Percentiles rank a stretch among this genome's conserved stretches.
Evolutionary conservation across 768 basidiomycete species (phyloP).

Genomic region (Lyophyllum semitale): DNA sequence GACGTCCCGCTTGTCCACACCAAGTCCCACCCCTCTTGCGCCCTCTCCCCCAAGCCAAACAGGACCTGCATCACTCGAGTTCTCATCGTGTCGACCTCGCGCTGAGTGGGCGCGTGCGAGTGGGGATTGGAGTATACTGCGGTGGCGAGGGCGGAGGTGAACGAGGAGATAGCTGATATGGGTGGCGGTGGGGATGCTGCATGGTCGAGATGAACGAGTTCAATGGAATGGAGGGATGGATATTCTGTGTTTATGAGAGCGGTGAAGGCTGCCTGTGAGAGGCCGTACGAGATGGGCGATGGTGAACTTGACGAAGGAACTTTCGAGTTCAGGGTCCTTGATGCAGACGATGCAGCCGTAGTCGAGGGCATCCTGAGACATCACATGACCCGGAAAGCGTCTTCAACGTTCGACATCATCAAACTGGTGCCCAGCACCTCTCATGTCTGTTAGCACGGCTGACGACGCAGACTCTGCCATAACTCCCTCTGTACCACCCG

Average conservation of each 20-base stretch:
- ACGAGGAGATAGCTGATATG: constrained; percentile 9
- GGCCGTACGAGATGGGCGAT: constrained; percentile 5
- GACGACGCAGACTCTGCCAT: too few relatives aligned
- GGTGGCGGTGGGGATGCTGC: constrained; percentile 18
- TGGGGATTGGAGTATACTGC: constrained; percentile 15
- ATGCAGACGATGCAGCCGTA: not conserved
- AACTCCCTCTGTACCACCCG: too few relatives aligned
- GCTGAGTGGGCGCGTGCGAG: constrained; percentile 12
- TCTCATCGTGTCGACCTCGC: constrained; percentile 9
- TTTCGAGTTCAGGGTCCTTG: too few relatives aligned
- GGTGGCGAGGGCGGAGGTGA: constrained; percentile 3
- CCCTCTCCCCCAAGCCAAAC: constrained; percentile 8
- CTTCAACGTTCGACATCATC: too few relatives aligned
- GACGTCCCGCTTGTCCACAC: constrained; percentile 17
- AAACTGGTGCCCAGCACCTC: too few relatives aligned
- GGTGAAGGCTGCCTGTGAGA: constrained; percentile 6
- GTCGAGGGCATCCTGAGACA: too few relatives aligned
- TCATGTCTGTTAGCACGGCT: too few relatives aligned
- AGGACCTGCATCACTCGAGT: constrained; percentile 13
- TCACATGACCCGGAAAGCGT: too few relatives aligned
- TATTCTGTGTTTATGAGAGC: constrained; percentile 13
- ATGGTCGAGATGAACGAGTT: constrained; percentile 18
- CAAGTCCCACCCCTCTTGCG: constrained; percentile 15
- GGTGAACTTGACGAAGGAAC: not conserved
- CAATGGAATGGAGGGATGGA: constrained; percentile 8